These are phyloP conservation scores for Alnus rubra DNA, from an alignment of 306 rosid species.

Conservation along the genomic window DNA sequence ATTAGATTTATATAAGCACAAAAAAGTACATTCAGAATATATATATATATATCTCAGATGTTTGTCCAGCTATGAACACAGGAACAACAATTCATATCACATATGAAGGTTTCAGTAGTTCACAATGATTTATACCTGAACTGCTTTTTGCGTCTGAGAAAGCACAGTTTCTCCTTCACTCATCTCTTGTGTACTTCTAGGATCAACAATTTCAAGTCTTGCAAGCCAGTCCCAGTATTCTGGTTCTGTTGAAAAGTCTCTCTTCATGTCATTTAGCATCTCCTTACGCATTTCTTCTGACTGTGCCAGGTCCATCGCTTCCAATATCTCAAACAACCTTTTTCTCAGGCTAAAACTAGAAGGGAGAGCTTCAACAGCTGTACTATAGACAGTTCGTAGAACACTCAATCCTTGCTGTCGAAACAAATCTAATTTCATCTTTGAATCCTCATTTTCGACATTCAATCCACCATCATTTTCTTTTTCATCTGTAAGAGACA, in stretches of 20 bases:
- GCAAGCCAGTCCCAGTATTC: slow-evolving; percentile 95
- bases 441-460: slow-evolving; percentile 37
- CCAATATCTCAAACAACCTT: slow-evolving; percentile 78
- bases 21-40: slow-evolving; percentile 3
- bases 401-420: slow-evolving; percentile 57
- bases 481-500: slow-evolving; percentile 53
- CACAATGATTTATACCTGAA: slow-evolving; percentile 58
- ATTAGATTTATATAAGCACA: slow-evolving; percentile 22
- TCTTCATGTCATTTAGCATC: slow-evolving; percentile 63
- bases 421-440: slow-evolving; percentile 46
- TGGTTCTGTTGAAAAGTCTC: slow-evolving; percentile 66
- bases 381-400: slow-evolving; percentile 57
- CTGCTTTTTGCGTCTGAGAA: slow-evolving; percentile 55
- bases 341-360: slow-evolving; percentile 68
- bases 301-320: slow-evolving; percentile 63
- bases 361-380: slow-evolving; percentile 77
- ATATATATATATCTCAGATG: not conserved
- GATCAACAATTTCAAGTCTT: slow-evolving; percentile 48
- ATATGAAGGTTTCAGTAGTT: slow-evolving; percentile 14
- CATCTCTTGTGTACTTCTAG: slow-evolving; percentile 35
- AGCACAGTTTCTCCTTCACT: slow-evolving; percentile 38
- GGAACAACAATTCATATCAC: slow-evolving; percentile 7
- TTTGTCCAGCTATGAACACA: not conserved
- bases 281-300: slow-evolving; percentile 62
- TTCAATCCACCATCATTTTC: slow-evolving; percentile 34